Evolutionary conservation across 2,329 filamentous ascomycete genomes (phyloP), one percentile per base, ranked within the genome.

Genomic region (Achaetomium macrosporum): DNA sequence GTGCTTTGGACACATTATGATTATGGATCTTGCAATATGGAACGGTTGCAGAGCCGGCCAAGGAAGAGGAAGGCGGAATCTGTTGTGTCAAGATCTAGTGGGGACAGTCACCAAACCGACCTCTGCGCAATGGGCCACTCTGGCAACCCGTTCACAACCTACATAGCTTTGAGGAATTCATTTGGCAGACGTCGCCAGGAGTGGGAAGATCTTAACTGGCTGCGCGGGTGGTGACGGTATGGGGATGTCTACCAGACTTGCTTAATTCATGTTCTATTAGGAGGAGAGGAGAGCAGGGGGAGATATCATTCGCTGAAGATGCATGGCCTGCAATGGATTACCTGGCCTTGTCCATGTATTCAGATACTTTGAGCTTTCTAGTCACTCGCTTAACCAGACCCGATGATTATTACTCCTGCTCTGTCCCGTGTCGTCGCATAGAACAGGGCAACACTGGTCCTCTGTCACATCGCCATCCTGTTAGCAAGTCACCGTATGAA

Each of bases 1-100:
- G 67, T 64, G 66, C 66, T 61, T 71, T 69, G 68, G 68, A 69
- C 66, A 70, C 63, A 65, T 64, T 60, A 70, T 69, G 55, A 51
- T 68, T 69, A 69, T 63, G 56, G 60, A 65, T 69, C 65, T 69
- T 69, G 65, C 63, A 62, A 67, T 68, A 67, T 62, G 52, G 40
- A 55, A 51, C 41, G 55, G 52, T 53, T 57, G 59, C 56, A 40
- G 54, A 50, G 43, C 49, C 55, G 48, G 52, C 52, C 55, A 35
- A 41, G 47, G 56, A 25, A 25, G 25, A 55, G 56, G 55, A 49
- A 45, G 51, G 42, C 50, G 55, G 40, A 54, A 59, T 54, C 46
- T 59, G 55, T 53, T 51, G 51, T 61, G 56, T 61, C 57, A 54
- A 53, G 57, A 63, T 63, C 58, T 63, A 61, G 51, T 54, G 51